Base-by-base conservation (phyloP, 2,329 filamentous ascomycete species). In the Colletotrichum musicola region DNA sequence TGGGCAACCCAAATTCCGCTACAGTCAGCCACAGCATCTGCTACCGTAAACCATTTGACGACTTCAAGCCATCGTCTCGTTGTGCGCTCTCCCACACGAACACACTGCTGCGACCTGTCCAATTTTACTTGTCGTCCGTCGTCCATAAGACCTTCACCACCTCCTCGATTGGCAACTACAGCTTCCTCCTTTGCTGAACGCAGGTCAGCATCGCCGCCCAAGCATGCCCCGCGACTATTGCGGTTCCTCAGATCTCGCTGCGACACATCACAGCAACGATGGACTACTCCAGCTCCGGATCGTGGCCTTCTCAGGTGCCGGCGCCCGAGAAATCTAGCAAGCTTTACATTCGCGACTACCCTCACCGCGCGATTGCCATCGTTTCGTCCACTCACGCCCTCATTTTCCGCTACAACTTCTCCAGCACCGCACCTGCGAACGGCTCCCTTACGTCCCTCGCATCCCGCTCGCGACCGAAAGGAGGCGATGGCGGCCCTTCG, bases 291-390 rank as follows among this genome's bases (percentile, higher is more conserved):
- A 74, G 74, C 59, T 77, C 82, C 51, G 74, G 79, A 71, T 74
- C 81, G 59, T 85, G 84, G 82, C 81, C 76, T 71, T 79, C 83
- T 68, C 82, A 85, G 74, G 76, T 83, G 72, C 83, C 84, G 14
- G 81, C 84, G 51, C 80, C 82, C 71, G 86, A 89, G 68, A 88
- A 85, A 83, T 88, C 91, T 65, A 92, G 94, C 81, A 91, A 92
- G 75, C 89, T 97, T 70, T 88, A 96, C 75, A 90, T 97, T 79
- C 92, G 92, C 82, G 94, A 98, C 77, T 89, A 93, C 77, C 94
- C 94, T 73, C 90, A 94, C 78, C 93, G 95, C 72, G 92, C 94
- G 72, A 94, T 98, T 78, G 94, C 94, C 72, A 90, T 98, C 72
- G 91, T 92, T 44, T 95, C 94, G 35, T 83, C 90, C 47, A 88